Percentiles rank a stretch among this genome's conserved stretches.
These are phyloP conservation scores for Cucumis melo DNA, from an alignment of 306 rosid genomes.

Conservation along the genomic window DNA sequence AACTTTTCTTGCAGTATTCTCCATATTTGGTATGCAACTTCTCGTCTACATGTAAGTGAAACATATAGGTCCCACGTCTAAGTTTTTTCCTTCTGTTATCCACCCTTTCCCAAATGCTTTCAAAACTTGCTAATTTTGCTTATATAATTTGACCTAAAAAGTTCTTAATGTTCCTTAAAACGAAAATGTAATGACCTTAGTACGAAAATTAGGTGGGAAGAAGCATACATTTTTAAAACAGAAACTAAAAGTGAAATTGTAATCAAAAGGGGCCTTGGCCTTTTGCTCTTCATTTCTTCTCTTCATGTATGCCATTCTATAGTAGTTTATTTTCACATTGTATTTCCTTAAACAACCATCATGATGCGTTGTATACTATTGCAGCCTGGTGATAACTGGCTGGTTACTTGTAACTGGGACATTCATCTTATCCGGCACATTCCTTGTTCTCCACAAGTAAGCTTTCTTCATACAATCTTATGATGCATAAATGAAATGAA, in stretches of 20 bases:
- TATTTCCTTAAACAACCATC: neutral
- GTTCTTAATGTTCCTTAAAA: no score
- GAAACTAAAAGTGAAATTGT: no score
- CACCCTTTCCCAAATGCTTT: no score
- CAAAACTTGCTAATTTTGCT: no score
- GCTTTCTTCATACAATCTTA: conserved; percentile 4
- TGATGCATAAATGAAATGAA: neutral
- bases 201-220: no score
- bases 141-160: no score
- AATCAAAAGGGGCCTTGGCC: no score
- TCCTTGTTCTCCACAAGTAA: conserved; percentile 46
- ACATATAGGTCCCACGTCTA: neutral
- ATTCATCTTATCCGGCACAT: conserved; percentile 25
- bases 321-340: neutral
- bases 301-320: neutral
- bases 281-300: neutral
- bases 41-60: conserved; percentile 55
- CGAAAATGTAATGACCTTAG: no score
- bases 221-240: no score
- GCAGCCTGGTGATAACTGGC: conserved; percentile 48
- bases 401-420: conserved; percentile 48
- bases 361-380: neutral
- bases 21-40: conserved; percentile 37
- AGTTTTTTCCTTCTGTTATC: no score
- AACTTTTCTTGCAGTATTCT: conserved; percentile 33